These are phyloP conservation scores for Serendipita indica DNA, from an alignment of 768 basidiomycete species.

Conservation along the genomic window DNA sequence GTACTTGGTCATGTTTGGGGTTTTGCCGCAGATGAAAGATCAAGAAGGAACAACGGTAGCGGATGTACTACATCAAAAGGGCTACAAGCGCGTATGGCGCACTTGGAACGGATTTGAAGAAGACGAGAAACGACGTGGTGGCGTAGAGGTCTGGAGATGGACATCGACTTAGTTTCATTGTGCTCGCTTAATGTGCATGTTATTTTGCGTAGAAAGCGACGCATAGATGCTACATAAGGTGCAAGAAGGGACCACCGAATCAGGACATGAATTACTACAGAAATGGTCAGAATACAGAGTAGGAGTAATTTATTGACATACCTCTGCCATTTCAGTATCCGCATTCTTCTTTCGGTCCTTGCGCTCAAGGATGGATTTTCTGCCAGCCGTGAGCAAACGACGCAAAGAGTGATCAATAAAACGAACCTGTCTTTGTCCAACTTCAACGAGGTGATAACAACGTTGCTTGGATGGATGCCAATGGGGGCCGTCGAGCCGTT, in stretches of 20 bases:
- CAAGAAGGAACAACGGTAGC: slow-evolving; percentile 31
- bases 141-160: slow-evolving; percentile 51
- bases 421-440: slow-evolving; percentile 75
- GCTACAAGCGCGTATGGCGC: slow-evolving; percentile 52
- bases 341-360: slow-evolving; percentile 61
- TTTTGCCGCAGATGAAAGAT: slow-evolving; percentile 31
- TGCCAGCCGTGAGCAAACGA: slow-evolving; percentile 20
- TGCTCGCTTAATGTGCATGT: neutral
- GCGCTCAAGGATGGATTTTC: slow-evolving; percentile 75
- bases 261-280: neutral
- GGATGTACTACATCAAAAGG: slow-evolving; percentile 32
- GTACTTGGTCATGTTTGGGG: slow-evolving; percentile 71
- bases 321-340: slow-evolving; percentile 54
- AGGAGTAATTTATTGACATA: slow-evolving; percentile 27
- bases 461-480: slow-evolving; percentile 92
- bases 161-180: neutral
- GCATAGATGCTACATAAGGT: slow-evolving; percentile 6
- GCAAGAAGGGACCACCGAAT: neutral
- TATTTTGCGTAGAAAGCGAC: neutral
- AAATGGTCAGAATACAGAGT: neutral
- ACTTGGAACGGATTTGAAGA: slow-evolving; percentile 61
- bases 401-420: neutral
- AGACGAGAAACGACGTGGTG: slow-evolving; percentile 52
- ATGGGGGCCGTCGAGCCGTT: slow-evolving; percentile 90
- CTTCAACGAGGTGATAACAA: slow-evolving; percentile 86